Evolutionary conservation across 805 yeast species (phyloP).

Genomic region (Ogataea dorogensis): DNA sequence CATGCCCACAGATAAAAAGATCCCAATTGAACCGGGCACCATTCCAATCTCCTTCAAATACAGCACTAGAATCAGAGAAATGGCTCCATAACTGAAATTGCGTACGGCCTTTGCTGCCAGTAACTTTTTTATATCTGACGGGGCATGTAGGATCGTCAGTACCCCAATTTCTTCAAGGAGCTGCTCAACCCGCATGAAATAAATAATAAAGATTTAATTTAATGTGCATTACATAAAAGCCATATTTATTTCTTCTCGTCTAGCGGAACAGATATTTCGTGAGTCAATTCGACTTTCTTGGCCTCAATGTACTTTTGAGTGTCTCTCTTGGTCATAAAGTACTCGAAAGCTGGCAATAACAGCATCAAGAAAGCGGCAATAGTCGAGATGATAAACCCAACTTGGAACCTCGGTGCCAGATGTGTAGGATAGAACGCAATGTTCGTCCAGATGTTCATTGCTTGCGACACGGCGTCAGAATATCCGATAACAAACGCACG

Average conservation of each 20-base stretch:
- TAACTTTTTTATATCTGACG: conserved; percentile 35
- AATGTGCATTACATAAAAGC: too few relatives aligned
- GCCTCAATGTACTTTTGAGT: conserved; percentile 15
- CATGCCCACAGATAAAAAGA: conserved; percentile 47
- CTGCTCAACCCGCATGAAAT: conserved; percentile 1
- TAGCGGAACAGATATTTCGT: conserved; percentile 1
- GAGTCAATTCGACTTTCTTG: conserved; percentile 13
- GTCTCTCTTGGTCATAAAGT: conserved; percentile 32
- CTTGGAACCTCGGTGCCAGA: conserved; percentile 39
- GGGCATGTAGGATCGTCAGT: conserved; percentile 31
- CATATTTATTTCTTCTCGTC: conserved; percentile 3
- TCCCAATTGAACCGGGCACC: conserved; percentile 44
- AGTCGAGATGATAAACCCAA: conserved; percentile 38
- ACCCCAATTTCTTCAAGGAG: conserved; percentile 36
- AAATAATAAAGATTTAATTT: not conserved
- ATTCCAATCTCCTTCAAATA: conserved; percentile 44
- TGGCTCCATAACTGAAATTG: conserved; percentile 38
- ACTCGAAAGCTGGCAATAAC: conserved; percentile 32
- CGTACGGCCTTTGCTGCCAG: conserved; percentile 36
- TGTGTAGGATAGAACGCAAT: conserved; percentile 43
- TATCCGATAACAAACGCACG: conserved; percentile 57
- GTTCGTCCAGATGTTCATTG: conserved; percentile 46
- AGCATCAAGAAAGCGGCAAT: conserved; percentile 38
- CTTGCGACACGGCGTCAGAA: conserved; percentile 38
- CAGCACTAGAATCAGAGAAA: conserved; percentile 41